These are phyloP conservation scores for Phytophthora ramorum DNA, from an alignment of 352 stramenopile species.

Conservation along the genomic window DNA sequence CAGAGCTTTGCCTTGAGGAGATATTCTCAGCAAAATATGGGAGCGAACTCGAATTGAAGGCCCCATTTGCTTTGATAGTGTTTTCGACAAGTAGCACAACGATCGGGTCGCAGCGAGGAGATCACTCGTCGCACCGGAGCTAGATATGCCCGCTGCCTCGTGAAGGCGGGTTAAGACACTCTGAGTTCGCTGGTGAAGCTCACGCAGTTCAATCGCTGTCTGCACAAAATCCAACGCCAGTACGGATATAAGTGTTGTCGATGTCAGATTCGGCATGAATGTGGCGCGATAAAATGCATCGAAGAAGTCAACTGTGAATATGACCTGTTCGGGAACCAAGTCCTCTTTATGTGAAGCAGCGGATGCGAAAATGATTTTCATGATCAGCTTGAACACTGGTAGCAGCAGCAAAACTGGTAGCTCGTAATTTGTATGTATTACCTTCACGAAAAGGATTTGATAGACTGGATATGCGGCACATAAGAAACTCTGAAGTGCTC, in stretches of 20 bases:
- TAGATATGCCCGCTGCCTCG: background rate
- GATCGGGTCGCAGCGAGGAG: background rate
- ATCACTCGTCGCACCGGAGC: background rate
- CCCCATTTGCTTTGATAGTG: background rate
- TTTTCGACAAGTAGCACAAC: background rate
- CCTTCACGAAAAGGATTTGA: slow-evolving; percentile 6
- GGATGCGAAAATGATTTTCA: background rate
- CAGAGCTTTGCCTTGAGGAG: background rate
- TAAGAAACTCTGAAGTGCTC: background rate
- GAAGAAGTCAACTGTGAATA: slow-evolving; percentile 13
- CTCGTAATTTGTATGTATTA: slow-evolving; percentile 1
- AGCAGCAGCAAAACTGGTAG: slow-evolving; percentile 1
- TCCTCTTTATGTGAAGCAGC: slow-evolving; percentile 1
- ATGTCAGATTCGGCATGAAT: slow-evolving; percentile 1
- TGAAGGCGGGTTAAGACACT: background rate
- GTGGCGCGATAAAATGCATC: slow-evolving; percentile 9
- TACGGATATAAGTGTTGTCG: background rate
- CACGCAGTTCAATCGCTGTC: slow-evolving; percentile 1
- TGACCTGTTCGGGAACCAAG: background rate
- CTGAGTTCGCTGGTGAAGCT: background rate
- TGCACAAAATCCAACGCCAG: background rate
- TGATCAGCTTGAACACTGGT: background rate
- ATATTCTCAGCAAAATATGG: background rate
- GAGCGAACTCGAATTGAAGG: background rate
- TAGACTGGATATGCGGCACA: background rate